Conservation (phyloP, 305 asterid genomes). For the Ajuga reptans region DNA sequence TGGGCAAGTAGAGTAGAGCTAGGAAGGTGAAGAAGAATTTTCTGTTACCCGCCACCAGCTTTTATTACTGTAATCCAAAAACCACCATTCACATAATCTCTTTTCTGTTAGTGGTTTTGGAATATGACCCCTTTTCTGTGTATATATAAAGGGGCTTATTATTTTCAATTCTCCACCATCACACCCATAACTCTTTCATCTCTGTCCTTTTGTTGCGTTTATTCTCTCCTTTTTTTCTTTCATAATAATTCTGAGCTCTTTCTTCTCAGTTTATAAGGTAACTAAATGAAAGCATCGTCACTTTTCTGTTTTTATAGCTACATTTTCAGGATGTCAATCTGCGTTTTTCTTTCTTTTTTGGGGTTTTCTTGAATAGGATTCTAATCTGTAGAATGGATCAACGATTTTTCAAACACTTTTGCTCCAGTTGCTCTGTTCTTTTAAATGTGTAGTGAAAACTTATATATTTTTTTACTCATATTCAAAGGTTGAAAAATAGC, state of each 20-base stretch:
- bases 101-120: conserved; percentile 26
- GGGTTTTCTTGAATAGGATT: background rate
- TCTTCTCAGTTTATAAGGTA: conserved; percentile 17
- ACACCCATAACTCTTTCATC: conserved; percentile 28
- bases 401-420: too few relatives aligned
- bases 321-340: too few relatives aligned
- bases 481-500: background rate
- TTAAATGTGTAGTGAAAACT: background rate
- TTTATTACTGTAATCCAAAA: conserved; percentile 14
- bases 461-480: background rate
- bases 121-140: conserved; percentile 10
- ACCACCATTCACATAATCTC: conserved; percentile 21
- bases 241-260: conserved; percentile 11
- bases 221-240: conserved; percentile 5
- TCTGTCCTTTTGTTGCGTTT: background rate
- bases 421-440: background rate
- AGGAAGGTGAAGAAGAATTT: conserved; percentile 14
- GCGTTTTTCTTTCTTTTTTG: too few relatives aligned
- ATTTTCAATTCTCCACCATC: conserved; percentile 34
- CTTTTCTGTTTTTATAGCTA: too few relatives aligned
- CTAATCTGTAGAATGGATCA: background rate
- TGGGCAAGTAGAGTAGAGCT: background rate
- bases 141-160: conserved; percentile 28
- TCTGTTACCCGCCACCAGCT: conserved; percentile 20
- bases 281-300: background rate